Evolutionary conservation across 192 early-diverging fungal genomes (phyloP).

Genomic region (Entophlyctis helioformis): DNA sequence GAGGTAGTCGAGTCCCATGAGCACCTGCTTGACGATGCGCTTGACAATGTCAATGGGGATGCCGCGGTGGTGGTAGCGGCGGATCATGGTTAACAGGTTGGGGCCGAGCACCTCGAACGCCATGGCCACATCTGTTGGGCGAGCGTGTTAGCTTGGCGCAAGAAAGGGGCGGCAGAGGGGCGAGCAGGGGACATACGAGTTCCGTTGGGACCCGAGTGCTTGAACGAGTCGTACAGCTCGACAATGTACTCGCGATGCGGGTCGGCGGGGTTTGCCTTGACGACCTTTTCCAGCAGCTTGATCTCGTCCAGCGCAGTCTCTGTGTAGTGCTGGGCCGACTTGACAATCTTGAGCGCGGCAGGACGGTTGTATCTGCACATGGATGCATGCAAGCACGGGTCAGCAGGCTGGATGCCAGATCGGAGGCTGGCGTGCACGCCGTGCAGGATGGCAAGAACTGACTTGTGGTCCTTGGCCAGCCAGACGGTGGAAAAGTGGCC

Average conservation of each 20-base stretch:
- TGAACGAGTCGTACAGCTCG: slow-evolving; percentile 86
- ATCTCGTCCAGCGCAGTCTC: slow-evolving; percentile 95
- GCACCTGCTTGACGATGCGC: slow-evolving; percentile 80
- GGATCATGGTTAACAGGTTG: slow-evolving; percentile 82
- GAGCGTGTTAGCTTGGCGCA: background rate
- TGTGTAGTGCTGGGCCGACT: slow-evolving; percentile 88
- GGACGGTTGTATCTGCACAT: slow-evolving; percentile 49
- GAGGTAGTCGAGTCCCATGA: slow-evolving; percentile 87
- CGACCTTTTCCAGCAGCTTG: slow-evolving; percentile 75
- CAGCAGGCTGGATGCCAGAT: background rate
- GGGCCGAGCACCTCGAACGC: slow-evolving; percentile 96
- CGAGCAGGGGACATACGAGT: slow-evolving; percentile 26
- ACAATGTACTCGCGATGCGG: slow-evolving; percentile 61
- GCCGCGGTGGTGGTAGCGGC: slow-evolving; percentile 68
- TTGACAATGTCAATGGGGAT: slow-evolving; percentile 80
- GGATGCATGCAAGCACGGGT: background rate
- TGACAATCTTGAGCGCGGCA: slow-evolving; percentile 95
- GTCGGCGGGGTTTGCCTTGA: slow-evolving; percentile 43
- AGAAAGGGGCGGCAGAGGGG: background rate
- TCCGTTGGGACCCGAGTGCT: slow-evolving; percentile 78
- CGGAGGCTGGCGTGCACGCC: too few species aligned
- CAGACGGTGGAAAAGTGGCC: slow-evolving; percentile 98
- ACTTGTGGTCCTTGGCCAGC: slow-evolving; percentile 71
- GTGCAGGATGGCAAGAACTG: too few species aligned
- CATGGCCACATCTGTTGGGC: slow-evolving; percentile 72